Conservation (phyloP, 1,284 basidiomycete species). For the Inonotus hispidus region DNA sequence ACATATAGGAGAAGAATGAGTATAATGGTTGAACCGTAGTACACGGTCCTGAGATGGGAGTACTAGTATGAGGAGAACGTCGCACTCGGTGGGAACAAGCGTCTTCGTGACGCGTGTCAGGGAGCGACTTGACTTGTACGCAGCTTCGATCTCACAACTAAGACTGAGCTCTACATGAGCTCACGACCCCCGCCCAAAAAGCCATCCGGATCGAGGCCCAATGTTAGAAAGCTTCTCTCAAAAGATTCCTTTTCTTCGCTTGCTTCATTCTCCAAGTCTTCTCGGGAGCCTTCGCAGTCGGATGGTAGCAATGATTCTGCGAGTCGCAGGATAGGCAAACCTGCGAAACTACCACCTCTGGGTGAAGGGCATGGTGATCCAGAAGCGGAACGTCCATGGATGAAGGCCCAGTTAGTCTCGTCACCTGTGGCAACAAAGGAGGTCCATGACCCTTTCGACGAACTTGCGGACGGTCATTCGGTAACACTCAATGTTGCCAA, state of each 20-base stretch:
- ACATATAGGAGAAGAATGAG: too few species aligned
- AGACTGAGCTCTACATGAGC: slow-evolving; percentile 1
- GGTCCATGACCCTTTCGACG: slow-evolving; percentile 3
- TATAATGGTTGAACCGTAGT: too few species aligned
- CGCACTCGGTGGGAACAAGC: neutral
- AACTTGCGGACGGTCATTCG: neutral
- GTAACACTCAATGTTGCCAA: slow-evolving; percentile 1
- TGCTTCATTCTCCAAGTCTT: slow-evolving; percentile 6
- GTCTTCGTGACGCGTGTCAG: neutral
- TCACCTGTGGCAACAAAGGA: slow-evolving; percentile 7
- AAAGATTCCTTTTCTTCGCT: slow-evolving; percentile 28
- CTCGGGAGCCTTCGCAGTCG: slow-evolving; percentile 1
- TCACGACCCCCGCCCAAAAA: slow-evolving; percentile 24
- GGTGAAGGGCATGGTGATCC: slow-evolving; percentile 2
- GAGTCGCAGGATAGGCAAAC: neutral
- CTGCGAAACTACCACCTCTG: slow-evolving; percentile 1
- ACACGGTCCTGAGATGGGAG: too few species aligned
- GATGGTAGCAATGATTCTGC: neutral
- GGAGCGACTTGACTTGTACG: too few species aligned
- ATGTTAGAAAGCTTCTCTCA: slow-evolving; percentile 31
- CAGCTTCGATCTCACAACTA: neutral
- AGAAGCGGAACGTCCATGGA: slow-evolving; percentile 4
- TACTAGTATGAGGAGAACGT: neutral
- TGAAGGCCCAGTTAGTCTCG: slow-evolving; percentile 8
- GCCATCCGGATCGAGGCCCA: slow-evolving; percentile 28